phyloP scores from a whole-genome alignment of 768 basidiomycete species.

The Leccinum olivaceopallidum region DNA sequence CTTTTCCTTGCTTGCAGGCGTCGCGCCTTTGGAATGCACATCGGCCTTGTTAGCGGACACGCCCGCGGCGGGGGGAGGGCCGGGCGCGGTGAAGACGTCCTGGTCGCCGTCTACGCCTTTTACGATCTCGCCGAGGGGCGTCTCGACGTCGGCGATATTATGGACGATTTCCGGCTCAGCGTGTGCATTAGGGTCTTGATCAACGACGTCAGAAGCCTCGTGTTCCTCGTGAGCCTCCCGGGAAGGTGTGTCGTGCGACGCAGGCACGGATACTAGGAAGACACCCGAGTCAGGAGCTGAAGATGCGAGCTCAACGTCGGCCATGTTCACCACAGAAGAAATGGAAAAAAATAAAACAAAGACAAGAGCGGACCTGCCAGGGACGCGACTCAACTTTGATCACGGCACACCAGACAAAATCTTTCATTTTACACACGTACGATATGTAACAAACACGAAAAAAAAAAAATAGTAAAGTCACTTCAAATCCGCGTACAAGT shows the following conservation, averaged over 20 bases:
- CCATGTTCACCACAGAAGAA: slow-evolving; percentile 35
- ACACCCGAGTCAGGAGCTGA: slow-evolving; percentile 21
- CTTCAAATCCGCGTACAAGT: slow-evolving; percentile 53
- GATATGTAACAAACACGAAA: slow-evolving; percentile 4
- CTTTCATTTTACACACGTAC: slow-evolving; percentile 21
- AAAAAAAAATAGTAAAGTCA: slow-evolving; percentile 18
- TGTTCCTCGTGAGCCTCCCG: slow-evolving; percentile 36
- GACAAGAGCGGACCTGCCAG: slow-evolving; percentile 3
- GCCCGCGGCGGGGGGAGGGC: slow-evolving; percentile 18
- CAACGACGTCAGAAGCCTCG: slow-evolving; percentile 39
- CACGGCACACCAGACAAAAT: slow-evolving; percentile 10
- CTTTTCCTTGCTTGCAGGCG: slow-evolving; percentile 32
- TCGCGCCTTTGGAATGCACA: slow-evolving; percentile 27
- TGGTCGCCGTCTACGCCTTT: slow-evolving; percentile 16
- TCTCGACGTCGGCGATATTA: slow-evolving; percentile 18
- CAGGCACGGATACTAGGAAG: slow-evolving; percentile 23
- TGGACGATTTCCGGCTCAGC: slow-evolving; percentile 22
- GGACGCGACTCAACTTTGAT: slow-evolving; percentile 16
- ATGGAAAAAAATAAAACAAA: slow-evolving; percentile 13
- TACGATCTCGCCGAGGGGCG: slow-evolving; percentile 17
- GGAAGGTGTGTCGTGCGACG: slow-evolving; percentile 20
- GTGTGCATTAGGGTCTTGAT: slow-evolving; percentile 27
- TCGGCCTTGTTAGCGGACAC: slow-evolving; percentile 28
- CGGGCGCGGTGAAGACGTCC: slow-evolving; percentile 20
- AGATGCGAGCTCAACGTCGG: slow-evolving; percentile 32